Evolutionary conservation across 2,329 filamentous ascomycete species (phyloP), one percentile per base, ranked within the genome.

Genomic region (Verticillium albo-atrum): DNA sequence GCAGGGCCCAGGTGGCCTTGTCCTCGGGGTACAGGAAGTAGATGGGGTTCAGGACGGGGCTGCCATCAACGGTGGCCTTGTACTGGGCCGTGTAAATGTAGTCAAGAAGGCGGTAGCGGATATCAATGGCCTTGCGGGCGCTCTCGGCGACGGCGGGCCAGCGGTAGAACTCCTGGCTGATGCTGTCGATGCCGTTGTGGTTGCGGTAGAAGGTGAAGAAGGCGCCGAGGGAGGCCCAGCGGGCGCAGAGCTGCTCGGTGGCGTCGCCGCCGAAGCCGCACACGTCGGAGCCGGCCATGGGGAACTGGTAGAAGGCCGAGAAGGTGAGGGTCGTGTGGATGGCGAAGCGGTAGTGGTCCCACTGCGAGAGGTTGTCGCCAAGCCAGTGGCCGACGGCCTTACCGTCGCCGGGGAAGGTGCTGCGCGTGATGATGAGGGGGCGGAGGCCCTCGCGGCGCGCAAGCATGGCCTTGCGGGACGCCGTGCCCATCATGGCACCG

Each of bases 371-470:
- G 68, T 92, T 93, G 71, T 94, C 87, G 34, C 89, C 90, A 30
- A 90, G 90, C 91, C 91, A 96, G 72, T 95, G 91, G 1, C 90
- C 91, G 1, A 90, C 88, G 76, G 83, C 89, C 70, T 85, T 86
- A 1, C 92, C 91, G 0, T 85, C 85, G 3, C 91, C 91, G 10
- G 90, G 82, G 68, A 94, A 95, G 1, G 91, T 95, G 42, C 88
- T 91, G 17, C 92, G 87, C 0, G 89, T 90, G 67, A 96, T 92
- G 68, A 96, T 89, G 74, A 96, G 91, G 0, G 92, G 92, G 0
- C 92, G 86, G 71, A 90, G 89, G 15, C 76, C 79, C 0, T 89
- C 85, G 61, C 85, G 84, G 20, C 90, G 78, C 2, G 78, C 71
- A 3, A 88, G 76, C 32, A 95, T 82, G 60, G 86, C 89, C 54